Conservation (phyloP, 1,284 basidiomycete genomes). For the Apiotrichum veenhuisii region DNA sequence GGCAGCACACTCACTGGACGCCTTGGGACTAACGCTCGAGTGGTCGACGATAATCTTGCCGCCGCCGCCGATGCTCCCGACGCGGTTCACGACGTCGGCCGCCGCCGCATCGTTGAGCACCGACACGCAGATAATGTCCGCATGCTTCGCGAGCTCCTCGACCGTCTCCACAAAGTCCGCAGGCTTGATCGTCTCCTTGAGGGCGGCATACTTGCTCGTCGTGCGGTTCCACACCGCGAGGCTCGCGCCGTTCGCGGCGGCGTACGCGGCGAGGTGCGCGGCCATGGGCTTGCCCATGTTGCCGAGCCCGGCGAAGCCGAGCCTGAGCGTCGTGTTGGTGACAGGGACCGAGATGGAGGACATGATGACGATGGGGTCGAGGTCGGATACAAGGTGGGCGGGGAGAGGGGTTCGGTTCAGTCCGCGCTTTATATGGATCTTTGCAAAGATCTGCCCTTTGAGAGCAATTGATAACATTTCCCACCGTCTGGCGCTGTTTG, state of each 20-base stretch:
- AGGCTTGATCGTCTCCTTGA: conserved; percentile 16
- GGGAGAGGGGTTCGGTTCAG: not conserved
- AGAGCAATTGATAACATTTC: too few relatives aligned
- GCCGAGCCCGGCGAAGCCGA: conserved; percentile 39
- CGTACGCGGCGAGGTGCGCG: conserved; percentile 27
- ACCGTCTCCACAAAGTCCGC: conserved; percentile 16
- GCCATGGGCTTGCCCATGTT: conserved; percentile 34
- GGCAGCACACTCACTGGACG: conserved; percentile 24
- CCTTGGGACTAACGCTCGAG: conserved; percentile 29
- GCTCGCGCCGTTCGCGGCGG: conserved; percentile 11
- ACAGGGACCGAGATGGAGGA: not conserved
- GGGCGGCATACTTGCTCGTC: conserved; percentile 26
- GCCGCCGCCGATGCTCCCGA: conserved; percentile 13
- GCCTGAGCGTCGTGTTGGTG: conserved; percentile 7
- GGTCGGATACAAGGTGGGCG: not conserved
- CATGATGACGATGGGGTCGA: not conserved
- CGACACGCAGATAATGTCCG: conserved; percentile 26
- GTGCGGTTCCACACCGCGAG: conserved; percentile 37
- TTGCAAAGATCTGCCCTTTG: too few relatives aligned
- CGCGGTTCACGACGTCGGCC: conserved; percentile 28
- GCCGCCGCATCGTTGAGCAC: conserved; percentile 36
- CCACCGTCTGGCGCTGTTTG: too few relatives aligned
- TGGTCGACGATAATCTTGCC: conserved; percentile 35
- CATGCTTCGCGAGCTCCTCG: conserved; percentile 19
- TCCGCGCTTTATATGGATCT: too few relatives aligned